Evolutionary conservation across 768 basidiomycete species (phyloP).

Genomic region (Podaxis carcinomalis): DNA sequence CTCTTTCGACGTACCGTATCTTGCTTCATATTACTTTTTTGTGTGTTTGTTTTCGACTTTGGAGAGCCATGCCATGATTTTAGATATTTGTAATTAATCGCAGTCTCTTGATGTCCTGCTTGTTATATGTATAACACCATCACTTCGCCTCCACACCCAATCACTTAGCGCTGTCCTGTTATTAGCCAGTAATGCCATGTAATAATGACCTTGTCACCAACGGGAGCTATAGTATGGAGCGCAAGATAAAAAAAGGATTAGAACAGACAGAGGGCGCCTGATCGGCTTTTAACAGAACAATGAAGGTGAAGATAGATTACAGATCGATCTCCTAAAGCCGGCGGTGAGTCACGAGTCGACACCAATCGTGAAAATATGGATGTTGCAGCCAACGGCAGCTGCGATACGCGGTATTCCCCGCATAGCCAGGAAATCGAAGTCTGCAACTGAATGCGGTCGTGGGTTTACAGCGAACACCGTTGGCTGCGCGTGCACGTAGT

Average conservation of each 20-base stretch:
- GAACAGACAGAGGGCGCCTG: background rate
- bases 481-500: slow-evolving; percentile 61
- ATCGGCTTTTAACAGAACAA: slow-evolving; percentile 5
- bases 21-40: background rate
- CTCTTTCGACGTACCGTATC: background rate
- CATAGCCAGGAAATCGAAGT: slow-evolving; percentile 72
- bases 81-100: slow-evolving; percentile 12
- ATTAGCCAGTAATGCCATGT: background rate
- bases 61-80: background rate
- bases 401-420: slow-evolving; percentile 63
- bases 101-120: background rate
- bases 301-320: background rate
- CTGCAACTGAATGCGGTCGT: slow-evolving; percentile 61
- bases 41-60: background rate
- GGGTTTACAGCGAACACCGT: slow-evolving; percentile 52
- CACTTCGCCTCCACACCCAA: background rate
- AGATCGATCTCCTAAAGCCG: slow-evolving; percentile 10
- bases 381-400: slow-evolving; percentile 56
- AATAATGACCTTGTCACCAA: background rate
- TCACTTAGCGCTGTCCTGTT: background rate
- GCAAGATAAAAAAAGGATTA: background rate
- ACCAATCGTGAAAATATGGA: slow-evolving; percentile 62
- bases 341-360: slow-evolving; percentile 39
- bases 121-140: slow-evolving; percentile 3
- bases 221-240: background rate